Percentiles rank a stretch among this genome's conserved stretches.
Evolutionary conservation across 202 grass and related monocot genomes (phyloP).

Genomic region (Bolboschoenoplectus hybrid): DNA sequence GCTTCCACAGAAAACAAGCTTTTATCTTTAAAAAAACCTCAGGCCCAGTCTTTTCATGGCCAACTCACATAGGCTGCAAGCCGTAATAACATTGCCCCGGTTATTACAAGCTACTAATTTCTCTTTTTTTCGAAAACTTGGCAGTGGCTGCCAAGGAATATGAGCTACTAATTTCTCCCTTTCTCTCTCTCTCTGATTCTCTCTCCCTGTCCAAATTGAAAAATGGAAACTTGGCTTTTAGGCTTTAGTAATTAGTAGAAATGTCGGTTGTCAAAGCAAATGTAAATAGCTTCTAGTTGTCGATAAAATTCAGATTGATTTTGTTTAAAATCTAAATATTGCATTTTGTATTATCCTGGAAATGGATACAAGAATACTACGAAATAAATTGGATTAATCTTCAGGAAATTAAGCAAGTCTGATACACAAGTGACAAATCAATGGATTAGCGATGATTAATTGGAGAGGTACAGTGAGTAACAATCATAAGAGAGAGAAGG

Average conservation of each 20-base stretch:
- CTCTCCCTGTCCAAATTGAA: neutral
- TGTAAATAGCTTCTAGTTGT: neutral
- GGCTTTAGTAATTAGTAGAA: neutral
- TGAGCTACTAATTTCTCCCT: neutral
- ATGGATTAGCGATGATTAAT: neutral
- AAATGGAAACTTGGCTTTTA: neutral
- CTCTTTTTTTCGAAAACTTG: too few relatives aligned
- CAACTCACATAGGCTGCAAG: neutral
- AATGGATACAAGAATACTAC: neutral
- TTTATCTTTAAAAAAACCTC: neutral
- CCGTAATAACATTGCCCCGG: too few relatives aligned
- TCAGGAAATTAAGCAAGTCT: neutral
- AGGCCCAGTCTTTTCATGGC: neutral
- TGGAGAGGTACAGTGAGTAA: neutral
- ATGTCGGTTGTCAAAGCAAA: neutral
- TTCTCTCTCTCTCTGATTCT: neutral
- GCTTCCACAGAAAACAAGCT: neutral
- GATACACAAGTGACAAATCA: neutral
- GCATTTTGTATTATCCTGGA: neutral
- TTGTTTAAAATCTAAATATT: neutral
- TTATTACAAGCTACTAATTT: too few relatives aligned
- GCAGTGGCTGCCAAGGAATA: too few relatives aligned
- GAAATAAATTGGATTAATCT: neutral
- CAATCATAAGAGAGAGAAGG: neutral
- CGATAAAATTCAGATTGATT: neutral